Evolutionary conservation across 176 grass and related monocot species (phyloP), one percentile per base, ranked within the genome.

Genomic region (Ampelocalamus luodianensis): DNA sequence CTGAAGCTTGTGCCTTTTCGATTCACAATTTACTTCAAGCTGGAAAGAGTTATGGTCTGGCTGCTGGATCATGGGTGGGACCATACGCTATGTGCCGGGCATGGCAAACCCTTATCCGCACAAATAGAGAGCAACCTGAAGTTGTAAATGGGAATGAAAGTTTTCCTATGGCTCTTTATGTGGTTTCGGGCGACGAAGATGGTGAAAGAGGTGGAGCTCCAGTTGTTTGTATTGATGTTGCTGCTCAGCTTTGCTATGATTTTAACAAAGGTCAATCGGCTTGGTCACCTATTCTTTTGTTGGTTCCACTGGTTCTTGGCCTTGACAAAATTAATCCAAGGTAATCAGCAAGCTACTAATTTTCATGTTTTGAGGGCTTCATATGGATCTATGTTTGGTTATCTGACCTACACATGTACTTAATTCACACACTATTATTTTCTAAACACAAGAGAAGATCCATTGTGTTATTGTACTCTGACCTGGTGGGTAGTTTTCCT

Each of bases 191-290:
- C 37, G 96, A 99, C 72, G 93, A 92, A 63, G 97, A 99, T 82
- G 97, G 93, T 79, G 97, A 99, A 75, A 89, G 90, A 88, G 93
- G 97, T 82, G 97, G 97, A 71, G 97, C 97, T 87, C 97, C 97
- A 62, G 97, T 99, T 68, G 80, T 98, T 70, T 96, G 90, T 79
- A 92, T 88, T 68, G 93, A 98, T 87, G 86, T 92, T 58, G 93
- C 86, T 53, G 72, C 90, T 83, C 88, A 88, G 87, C 91, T 93
- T 79, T 95, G 89, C 79, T 74, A 81, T 68, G 79, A 90, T 87
- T 90, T 93, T 78, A 90, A 70, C 48, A 89, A 92, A 77, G 77
- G 34, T 79, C 80, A 90, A 27, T 58, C 68, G 42, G 11, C 53
- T 12, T 92, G 91, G 96, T 87, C 91, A 29, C 86, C 93, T 43